Evolutionary conservation across 2,329 filamentous ascomycete genomes (phyloP).

Genomic region (Eurotiales sp.): DNA sequence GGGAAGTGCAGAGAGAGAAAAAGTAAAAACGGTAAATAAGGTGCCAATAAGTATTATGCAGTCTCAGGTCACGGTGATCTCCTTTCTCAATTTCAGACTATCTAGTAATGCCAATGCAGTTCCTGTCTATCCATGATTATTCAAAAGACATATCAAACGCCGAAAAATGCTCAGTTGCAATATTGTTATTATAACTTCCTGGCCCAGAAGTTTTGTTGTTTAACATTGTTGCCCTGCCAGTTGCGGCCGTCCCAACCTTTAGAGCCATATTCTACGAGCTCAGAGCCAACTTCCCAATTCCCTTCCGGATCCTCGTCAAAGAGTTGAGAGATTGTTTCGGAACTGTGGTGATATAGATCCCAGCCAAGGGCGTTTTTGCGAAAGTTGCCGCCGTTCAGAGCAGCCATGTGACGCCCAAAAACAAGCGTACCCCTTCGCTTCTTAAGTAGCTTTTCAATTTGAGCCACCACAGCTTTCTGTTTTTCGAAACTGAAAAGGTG

Average conservation of each 20-base stretch:
- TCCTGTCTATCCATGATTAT: too few species aligned
- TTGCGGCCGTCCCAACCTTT: not conserved
- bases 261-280: not conserved
- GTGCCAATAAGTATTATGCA: too few species aligned
- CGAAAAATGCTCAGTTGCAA: not conserved
- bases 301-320: not conserved
- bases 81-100: too few species aligned
- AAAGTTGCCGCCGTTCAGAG: not conserved
- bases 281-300: not conserved
- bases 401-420: not conserved
- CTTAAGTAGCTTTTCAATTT: not conserved
- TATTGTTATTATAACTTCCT: not conserved
- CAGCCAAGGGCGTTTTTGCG: not conserved
- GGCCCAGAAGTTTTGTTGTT: not conserved
- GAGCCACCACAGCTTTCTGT: not conserved
- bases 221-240: not conserved
- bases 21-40: too few species aligned
- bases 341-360: constrained; percentile 1
- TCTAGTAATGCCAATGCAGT: too few species aligned
- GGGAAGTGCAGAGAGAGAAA: too few species aligned
- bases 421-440: not conserved
- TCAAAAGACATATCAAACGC: not conserved
- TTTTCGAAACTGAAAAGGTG: constrained; percentile 15
- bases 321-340: not conserved
- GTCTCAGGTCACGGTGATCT: too few species aligned